Evolutionary conservation across 2,329 filamentous ascomycete species (phyloP).

Genomic region (Podosphaera fusca): DNA sequence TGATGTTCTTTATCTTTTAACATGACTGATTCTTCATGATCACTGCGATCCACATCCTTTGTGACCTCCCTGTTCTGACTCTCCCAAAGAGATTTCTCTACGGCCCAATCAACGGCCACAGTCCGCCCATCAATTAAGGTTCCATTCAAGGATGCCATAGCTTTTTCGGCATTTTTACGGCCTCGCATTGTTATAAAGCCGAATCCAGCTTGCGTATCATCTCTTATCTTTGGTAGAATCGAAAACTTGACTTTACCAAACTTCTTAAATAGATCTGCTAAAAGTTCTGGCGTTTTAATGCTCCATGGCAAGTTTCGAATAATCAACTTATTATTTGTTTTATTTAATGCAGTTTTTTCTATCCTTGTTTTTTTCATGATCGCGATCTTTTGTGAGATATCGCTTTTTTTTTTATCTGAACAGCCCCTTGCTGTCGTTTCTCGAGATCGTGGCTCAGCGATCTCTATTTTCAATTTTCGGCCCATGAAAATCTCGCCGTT

Average conservation of each 20-base stretch:
- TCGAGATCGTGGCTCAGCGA: slow-evolving; percentile 68
- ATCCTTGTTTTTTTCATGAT: slow-evolving; percentile 28
- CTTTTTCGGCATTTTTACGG: slow-evolving; percentile 75
- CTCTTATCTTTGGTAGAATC: slow-evolving; percentile 55
- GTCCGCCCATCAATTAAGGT: slow-evolving; percentile 72
- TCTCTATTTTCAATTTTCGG: slow-evolving; percentile 61
- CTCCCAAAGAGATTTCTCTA: slow-evolving; percentile 75
- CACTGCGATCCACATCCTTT: slow-evolving; percentile 5
- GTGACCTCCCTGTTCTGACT: slow-evolving; percentile 27
- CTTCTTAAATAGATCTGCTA: slow-evolving; percentile 57
- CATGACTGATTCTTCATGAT: neutral
- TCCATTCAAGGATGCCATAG: slow-evolving; percentile 66
- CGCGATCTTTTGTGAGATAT: slow-evolving; percentile 17
- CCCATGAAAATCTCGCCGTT: slow-evolving; percentile 59
- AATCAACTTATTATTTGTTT: slow-evolving; percentile 53
- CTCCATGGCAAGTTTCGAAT: slow-evolving; percentile 92
- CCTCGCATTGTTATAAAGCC: slow-evolving; percentile 80
- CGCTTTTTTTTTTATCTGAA: slow-evolving; percentile 16
- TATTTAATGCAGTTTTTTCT: slow-evolving; percentile 35
- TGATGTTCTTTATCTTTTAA: neutral
- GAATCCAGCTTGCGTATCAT: slow-evolving; percentile 49
- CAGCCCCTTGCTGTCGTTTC: slow-evolving; percentile 27
- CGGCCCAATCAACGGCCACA: slow-evolving; percentile 88
- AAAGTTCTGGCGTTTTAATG: slow-evolving; percentile 64
- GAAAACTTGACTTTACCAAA: slow-evolving; percentile 83